Evolutionary conservation across 306 rosid species (phyloP).

Genomic region (Pyrus betulifolia): DNA sequence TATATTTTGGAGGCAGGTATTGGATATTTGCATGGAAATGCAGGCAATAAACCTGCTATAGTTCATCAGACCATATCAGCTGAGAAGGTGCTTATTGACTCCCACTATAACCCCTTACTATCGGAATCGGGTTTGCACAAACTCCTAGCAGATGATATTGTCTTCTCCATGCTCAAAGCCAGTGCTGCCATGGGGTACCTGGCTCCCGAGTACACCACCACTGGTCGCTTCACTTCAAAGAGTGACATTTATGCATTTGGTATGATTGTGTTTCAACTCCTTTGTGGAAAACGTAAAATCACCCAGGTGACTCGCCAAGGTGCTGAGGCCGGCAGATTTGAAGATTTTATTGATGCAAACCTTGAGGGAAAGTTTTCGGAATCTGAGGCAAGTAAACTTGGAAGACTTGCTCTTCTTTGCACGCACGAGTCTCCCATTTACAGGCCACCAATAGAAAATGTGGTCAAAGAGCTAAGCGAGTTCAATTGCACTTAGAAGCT

Average conservation of each 20-base stretch:
- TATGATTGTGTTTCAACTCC: slow-evolving; percentile 66
- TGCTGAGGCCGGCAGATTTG: slow-evolving; percentile 27
- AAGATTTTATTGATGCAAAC: slow-evolving; percentile 51
- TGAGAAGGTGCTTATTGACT: slow-evolving; percentile 59
- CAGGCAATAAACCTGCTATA: slow-evolving; percentile 33
- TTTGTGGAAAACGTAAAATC: slow-evolving; percentile 52
- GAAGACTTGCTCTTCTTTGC: slow-evolving; percentile 57
- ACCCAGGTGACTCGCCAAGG: slow-evolving; percentile 29
- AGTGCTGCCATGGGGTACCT: slow-evolving; percentile 88
- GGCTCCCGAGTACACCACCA: slow-evolving; percentile 69
- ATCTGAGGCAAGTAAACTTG: slow-evolving; percentile 55
- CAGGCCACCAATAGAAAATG: slow-evolving; percentile 60
- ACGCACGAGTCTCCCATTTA: slow-evolving; percentile 49
- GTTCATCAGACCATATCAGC: slow-evolving; percentile 80
- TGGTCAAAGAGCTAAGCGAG: slow-evolving; percentile 37
- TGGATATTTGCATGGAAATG: slow-evolving; percentile 52
- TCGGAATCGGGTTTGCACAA: slow-evolving; percentile 76
- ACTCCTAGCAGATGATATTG: slow-evolving; percentile 74
- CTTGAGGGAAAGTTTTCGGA: slow-evolving; percentile 59
- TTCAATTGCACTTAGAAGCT: background rate
- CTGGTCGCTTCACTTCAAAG: slow-evolving; percentile 62
- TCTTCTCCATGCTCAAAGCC: slow-evolving; percentile 69
- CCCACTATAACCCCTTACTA: slow-evolving; percentile 45
- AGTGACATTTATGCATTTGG: slow-evolving; percentile 83
- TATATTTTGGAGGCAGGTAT: slow-evolving; percentile 47